Evolutionary conservation across 768 basidiomycete genomes (phyloP), one percentile per base, ranked within the genome.

Genomic region (Mycena floridula): DNA sequence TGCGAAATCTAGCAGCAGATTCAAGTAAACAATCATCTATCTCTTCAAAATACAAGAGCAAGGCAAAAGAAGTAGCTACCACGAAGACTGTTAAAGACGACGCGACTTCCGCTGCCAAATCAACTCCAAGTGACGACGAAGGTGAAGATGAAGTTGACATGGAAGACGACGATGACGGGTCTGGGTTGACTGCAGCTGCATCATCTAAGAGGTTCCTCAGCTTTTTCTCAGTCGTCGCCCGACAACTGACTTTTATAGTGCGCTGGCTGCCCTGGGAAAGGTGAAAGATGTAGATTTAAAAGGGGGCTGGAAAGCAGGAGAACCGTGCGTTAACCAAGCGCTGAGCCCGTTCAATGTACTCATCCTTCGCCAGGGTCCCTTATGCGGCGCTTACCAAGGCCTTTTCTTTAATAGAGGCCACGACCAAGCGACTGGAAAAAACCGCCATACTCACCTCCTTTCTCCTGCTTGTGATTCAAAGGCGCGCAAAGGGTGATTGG

Each of bases 381-480:
- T 99, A 99, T 59, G 86, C 90, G 15, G 90, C 96, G 5, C 75
- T 99, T 26, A 81, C 92, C 7, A 85, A 90, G 52, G 79, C 86
- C 0, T 98, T 98, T 59, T 74, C 82, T 15, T 66, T 87, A 24
- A 98, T 99, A 49, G 94, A 96, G 62, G 79, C 81, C 4, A 99
- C 96, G 7, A 97, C 93, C 1, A 98, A 97, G 57, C 86, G 96
- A 16, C 65, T 96, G 37, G 93, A 96, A 62, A 99, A 98, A 62
- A 89, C 80, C 3, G 77, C 89, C 0, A 71, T 92, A 48, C 76
- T 99, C 7, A 98, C 93, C 0, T 73, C 85, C 0, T 93, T 98
- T 61, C 70, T 99, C 35, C 66, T 93, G 5, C 81, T 95, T 9
- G 90, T 98, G 24, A 93, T 97, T 44, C 84, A 85, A 59, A 72